Evolutionary conservation across 176 grass and related monocot species (phyloP).

Genomic region (Urochloa ruziziensis): DNA sequence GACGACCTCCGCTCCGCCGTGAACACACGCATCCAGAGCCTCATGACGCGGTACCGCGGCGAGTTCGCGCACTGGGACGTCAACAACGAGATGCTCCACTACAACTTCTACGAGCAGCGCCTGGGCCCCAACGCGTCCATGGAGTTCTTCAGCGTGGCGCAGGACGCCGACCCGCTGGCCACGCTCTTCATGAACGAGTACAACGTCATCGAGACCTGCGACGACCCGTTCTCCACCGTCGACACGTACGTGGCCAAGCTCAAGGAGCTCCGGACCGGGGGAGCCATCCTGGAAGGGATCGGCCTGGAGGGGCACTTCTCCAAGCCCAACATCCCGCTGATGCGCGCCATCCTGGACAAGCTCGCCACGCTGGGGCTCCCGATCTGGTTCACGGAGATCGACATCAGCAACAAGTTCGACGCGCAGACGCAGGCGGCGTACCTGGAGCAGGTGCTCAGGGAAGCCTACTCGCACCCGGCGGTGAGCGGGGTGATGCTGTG

Average conservation of each 20-base stretch:
- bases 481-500: constrained; percentile 90
- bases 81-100: constrained; percentile 99
- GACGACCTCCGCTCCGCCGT: constrained; percentile 76
- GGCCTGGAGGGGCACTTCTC: constrained; percentile 91
- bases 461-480: constrained; percentile 80
- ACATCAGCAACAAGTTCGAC: constrained; percentile 75
- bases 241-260: constrained; percentile 71
- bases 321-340: constrained; percentile 84
- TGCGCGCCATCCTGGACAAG: constrained; percentile 89
- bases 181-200: constrained; percentile 99
- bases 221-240: constrained; percentile 73
- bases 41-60: constrained; percentile 85
- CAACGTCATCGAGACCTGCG: constrained; percentile 95
- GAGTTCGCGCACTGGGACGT: constrained; percentile 99
- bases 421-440: constrained; percentile 70
- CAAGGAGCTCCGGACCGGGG: constrained; percentile 58
- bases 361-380: constrained; percentile 79
- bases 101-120: constrained; percentile 87
- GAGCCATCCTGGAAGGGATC: constrained; percentile 78
- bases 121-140: constrained; percentile 72
- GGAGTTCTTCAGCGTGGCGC: constrained; percentile 90
- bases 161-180: constrained; percentile 84
- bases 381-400: constrained; percentile 97
- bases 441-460: constrained; percentile 87
- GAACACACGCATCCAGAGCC: constrained; percentile 69